Base-by-base conservation (phyloP, 495 filamentous ascomycete species). In the Talaromyces trachyspermus region DNA sequence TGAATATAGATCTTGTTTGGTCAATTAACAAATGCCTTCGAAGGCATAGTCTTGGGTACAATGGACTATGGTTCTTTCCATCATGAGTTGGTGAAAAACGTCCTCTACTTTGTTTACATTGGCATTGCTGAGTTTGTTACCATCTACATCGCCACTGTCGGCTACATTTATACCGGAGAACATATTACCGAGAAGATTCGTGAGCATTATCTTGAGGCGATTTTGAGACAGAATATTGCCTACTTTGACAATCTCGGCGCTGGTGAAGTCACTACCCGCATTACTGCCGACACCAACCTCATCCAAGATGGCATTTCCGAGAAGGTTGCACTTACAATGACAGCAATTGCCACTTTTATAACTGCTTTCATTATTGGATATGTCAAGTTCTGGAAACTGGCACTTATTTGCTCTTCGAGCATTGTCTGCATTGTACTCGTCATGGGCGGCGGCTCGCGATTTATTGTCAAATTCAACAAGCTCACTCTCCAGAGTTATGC, bases 81-180 rank as follows among this genome's bases (percentile, higher is more conserved):
- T 30, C 30, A 60, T 49, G 59, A 84, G 52, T 66, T 95, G 44
- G 61, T 61, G 17, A 72, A 71, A 26, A 77, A 86, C 50, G 86
- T 89, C 19, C 62, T 95, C 14, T 96, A 95, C 57, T 95, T 95
- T 46, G 67, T 97, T 10, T 96, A 95, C 59, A 76, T 97, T 32
- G 92, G 80, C 20, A 83, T 97, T 43, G 89, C 70, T 42, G 86
- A 95, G 58, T 95, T 95, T 49, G 64, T 86, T 22, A 83, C 80
- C 0, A 72, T 89, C 39, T 96, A 95, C 58, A 64, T 90, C 46
- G 76, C 81, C 17, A 95, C 88, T 1, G 81, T 91, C 18, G 87
- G 86, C 3, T 96, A 92, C 68, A 94, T 95, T 56, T 95, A 96
- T 59, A 87, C 85, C 0, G 92, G 91, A 47, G 92, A 97, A 61